Percentiles rank a stretch among this genome's conserved stretches.
Evolutionary conservation across 1,139 yeast species (phyloP).

Genomic region (Kluyveromyces marxianus): DNA sequence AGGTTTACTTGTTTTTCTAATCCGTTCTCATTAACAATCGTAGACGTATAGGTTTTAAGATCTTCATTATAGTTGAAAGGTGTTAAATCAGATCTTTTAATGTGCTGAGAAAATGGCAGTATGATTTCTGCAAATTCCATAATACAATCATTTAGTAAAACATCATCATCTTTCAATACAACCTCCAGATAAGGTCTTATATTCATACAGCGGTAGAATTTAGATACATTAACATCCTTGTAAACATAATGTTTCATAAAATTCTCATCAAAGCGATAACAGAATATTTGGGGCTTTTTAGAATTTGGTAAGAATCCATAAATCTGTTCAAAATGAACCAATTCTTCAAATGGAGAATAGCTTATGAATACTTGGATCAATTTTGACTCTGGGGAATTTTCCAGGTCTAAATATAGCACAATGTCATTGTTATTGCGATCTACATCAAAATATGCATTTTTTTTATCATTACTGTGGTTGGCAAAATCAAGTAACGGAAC

Average conservation of each 20-base stretch:
- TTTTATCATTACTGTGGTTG: conserved; percentile 42
- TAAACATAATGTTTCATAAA: conserved; percentile 15
- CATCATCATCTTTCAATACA: conserved; percentile 6
- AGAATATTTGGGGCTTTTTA: neutral
- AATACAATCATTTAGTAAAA: conserved; percentile 12
- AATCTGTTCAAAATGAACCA: conserved; percentile 40
- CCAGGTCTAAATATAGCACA: conserved; percentile 32
- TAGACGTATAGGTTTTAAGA: conserved; percentile 12
- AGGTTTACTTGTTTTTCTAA: conserved; percentile 5
- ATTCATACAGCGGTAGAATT: conserved; percentile 12
- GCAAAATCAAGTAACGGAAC: conserved; percentile 65
- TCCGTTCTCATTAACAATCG: conserved; percentile 7
- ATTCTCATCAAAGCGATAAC: conserved; percentile 6
- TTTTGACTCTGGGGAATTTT: conserved; percentile 5
- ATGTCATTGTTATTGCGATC: conserved; percentile 44
- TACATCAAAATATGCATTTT: conserved; percentile 55
- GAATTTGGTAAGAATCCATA: conserved; percentile 54
- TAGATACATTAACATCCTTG: conserved; percentile 18
- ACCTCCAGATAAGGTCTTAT: conserved; percentile 20
- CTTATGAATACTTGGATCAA: conserved; percentile 41
- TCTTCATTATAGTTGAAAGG: conserved; percentile 10
- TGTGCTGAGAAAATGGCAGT: conserved; percentile 11
- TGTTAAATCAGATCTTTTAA: conserved; percentile 2
- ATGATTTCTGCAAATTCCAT: conserved; percentile 11
- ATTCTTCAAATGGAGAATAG: conserved; percentile 42